Percentiles rank a stretch among this genome's conserved stretches.
Evolutionary conservation across 805 yeast species (phyloP).

Genomic region (Zygotorulaspora florentina): DNA sequence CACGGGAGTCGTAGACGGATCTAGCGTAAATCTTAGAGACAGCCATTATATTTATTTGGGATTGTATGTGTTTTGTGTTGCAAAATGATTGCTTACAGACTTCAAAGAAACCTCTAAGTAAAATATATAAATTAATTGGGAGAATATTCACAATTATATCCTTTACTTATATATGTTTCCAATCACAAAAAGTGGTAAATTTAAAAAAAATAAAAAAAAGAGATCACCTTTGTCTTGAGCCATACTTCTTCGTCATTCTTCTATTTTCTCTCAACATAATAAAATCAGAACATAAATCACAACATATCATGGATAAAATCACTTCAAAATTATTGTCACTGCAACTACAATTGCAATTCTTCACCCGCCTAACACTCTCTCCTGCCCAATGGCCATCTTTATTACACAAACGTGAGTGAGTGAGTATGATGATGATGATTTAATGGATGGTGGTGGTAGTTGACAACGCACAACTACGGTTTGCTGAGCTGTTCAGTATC

Average conservation of each 20-base stretch:
- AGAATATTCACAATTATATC: neutral
- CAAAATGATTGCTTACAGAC: conserved; percentile 21
- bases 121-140: neutral
- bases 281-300: neutral
- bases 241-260: conserved; percentile 1
- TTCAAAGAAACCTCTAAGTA: conserved; percentile 5
- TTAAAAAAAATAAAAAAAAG: neutral
- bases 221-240: neutral
- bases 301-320: neutral
- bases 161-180: conserved; percentile 15
- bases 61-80: conserved; percentile 13
- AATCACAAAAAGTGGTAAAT: conserved; percentile 1
- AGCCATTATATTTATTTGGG: conserved; percentile 51
- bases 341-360: neutral
- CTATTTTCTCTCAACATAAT: conserved; percentile 1
- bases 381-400: neutral
- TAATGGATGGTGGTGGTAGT: neutral
- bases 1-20: conserved; percentile 98
- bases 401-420: conserved; percentile 1
- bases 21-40: conserved; percentile 86
- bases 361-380: neutral
- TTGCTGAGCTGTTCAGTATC: neutral
- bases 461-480: neutral
- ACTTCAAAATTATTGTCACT: neutral
- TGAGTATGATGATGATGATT: conserved; percentile 1